Base-by-base conservation (phyloP, 108 stramenopile genomes). In the Chaetoceros tenuissimus region DNA sequence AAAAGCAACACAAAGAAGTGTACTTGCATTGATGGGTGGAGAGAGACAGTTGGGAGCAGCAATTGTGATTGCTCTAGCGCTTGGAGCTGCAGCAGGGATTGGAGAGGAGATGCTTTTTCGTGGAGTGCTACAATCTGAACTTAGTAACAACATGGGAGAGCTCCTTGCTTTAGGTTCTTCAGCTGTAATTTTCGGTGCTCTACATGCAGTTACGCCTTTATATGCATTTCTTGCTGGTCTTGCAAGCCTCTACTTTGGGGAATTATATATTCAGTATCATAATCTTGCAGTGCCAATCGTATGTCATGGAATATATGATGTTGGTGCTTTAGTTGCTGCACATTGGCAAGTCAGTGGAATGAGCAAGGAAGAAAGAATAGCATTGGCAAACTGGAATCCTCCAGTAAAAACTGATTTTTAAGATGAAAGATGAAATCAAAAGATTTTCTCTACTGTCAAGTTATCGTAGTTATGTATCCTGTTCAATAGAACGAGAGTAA, bases 101-200 rank as follows among this genome's bases (percentile, higher is more conserved):
- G 88, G 89, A 44, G 92, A 94, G 70, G 92, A 94, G 62, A 75
- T 79, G 87, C 64, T 94, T 0, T 94, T 94, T 68, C 87, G 92
- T 0, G 89, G 89, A 1, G 75, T 89, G 0, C 68, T 88, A 28
- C 89, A 90, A 60, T 72, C 65, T 23, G 55, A 77, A 53, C 56
- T 91, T 24, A 40, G 52, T 20, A 17, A 62, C 7, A 24, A 10
- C n/a, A 18, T 48, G 24, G 66, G 57, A 5, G 52, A 67, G 3
- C 22, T 48, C 29, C 21, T 80, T 23, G 75, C 82, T 5, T 52
- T 90, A 23, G 69, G 54, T 8, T 24, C 75, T 2, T 68, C 81
- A 31, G 77, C 82, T 26, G 18, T 83, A 26, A 59, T 90, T 3
- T 94, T 94, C 79, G 92, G 86, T 16, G 45, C 70, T 19, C 63